Evolutionary conservation across 2,329 filamentous ascomycete species (phyloP).

Genomic region (Xylariales sp.): DNA sequence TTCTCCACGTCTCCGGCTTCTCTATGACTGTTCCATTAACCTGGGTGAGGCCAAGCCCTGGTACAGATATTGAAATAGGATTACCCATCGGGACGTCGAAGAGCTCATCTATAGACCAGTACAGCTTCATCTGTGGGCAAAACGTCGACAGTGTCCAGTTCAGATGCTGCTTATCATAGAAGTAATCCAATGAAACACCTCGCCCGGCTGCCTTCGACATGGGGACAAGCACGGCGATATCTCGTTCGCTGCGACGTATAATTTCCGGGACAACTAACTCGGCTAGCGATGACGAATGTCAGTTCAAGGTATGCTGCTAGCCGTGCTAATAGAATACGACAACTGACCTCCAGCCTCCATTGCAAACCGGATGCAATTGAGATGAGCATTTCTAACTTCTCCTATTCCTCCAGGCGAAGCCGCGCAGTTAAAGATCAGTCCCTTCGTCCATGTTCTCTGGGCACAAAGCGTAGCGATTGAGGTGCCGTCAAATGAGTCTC

Average conservation of each 20-base stretch:
- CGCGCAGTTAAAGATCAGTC: constrained; percentile 38
- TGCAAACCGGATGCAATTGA: constrained; percentile 40
- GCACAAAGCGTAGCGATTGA: constrained; percentile 30
- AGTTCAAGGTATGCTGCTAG: too few relatives aligned
- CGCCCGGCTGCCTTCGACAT: constrained; percentile 21
- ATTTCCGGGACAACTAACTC: constrained; percentile 34
- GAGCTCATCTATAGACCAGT: constrained; percentile 30
- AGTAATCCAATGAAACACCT: constrained; percentile 27
- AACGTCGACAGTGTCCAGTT: constrained; percentile 20
- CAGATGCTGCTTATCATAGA: constrained; percentile 31
- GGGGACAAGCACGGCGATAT: constrained; percentile 22
- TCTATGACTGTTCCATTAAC: constrained; percentile 23
- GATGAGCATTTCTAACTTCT: constrained; percentile 38
- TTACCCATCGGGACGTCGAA: constrained; percentile 26
- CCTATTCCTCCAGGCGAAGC: constrained; percentile 38
- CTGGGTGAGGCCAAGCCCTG: constrained; percentile 14
- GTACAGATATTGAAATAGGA: constrained; percentile 20
- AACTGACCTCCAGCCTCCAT: constrained; percentile 42
- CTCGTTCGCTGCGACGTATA: constrained; percentile 24
- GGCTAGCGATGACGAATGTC: too few relatives aligned
- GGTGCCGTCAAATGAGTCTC: constrained; percentile 25
- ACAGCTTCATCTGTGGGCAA: constrained; percentile 33
- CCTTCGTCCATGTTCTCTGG: constrained; percentile 33
- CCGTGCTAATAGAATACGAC: too few relatives aligned
- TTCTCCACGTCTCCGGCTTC: constrained; percentile 14